Percentiles rank a stretch among this genome's conserved stretches.
These are phyloP conservation scores for Cytidiella melzeri DNA, from an alignment of 768 basidiomycete genomes.

Conservation along the genomic window DNA sequence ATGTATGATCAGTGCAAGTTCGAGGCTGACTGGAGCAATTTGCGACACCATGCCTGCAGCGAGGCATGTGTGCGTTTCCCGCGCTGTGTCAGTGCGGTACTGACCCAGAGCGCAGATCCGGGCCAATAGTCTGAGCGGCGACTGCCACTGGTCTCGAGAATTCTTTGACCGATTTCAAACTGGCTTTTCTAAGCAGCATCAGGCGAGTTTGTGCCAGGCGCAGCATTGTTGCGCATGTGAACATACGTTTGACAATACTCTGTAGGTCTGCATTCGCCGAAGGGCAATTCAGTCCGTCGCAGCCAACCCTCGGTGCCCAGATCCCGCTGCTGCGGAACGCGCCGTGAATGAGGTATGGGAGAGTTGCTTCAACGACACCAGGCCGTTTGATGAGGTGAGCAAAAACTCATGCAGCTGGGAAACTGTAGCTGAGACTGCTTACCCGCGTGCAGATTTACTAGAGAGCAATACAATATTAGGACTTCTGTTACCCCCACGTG, in stretches of 20 bases:
- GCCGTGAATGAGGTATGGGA: conserved; percentile 98
- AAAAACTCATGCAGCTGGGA: no score
- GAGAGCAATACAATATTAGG: neutral
- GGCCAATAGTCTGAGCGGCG: conserved; percentile 89
- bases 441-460: conserved; percentile 5
- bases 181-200: conserved; percentile 88
- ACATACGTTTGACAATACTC: conserved; percentile 9
- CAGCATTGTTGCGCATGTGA: conserved; percentile 11
- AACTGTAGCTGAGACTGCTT: neutral
- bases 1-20: conserved; percentile 95
- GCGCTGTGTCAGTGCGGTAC: conserved; percentile 1
- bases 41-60: conserved; percentile 93
- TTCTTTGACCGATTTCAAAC: conserved; percentile 61
- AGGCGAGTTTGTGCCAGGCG: conserved; percentile 42
- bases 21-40: conserved; percentile 85
- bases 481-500: neutral
- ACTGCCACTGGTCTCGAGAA: conserved; percentile 85
- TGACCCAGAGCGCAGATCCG: conserved; percentile 60
- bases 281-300: conserved; percentile 78
- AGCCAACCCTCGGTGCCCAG: conserved; percentile 75
- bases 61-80: conserved; percentile 54
- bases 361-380: conserved; percentile 90
- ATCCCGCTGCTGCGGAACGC: conserved; percentile 69
- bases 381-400: conserved; percentile 93
- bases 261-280: conserved; percentile 83